Percentiles rank a stretch among this genome's conserved stretches.
Conservation (phyloP, 441 rosid species). For the Adansonia gregorii region DNA sequence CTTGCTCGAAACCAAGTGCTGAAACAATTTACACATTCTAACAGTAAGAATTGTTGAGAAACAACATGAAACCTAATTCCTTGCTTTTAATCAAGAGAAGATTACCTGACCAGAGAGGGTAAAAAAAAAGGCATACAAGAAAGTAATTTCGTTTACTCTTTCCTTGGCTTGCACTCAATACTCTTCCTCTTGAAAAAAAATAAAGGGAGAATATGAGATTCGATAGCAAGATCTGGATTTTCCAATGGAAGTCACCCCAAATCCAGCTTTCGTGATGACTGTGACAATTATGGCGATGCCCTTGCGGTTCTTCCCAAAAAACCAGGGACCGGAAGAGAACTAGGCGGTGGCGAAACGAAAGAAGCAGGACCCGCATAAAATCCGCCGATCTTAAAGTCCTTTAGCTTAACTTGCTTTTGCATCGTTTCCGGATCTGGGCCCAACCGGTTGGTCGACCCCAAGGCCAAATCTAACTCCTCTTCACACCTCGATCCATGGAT, state of each 20-base stretch:
- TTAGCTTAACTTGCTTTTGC: constrained; percentile 39
- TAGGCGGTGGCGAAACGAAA: constrained; percentile 60
- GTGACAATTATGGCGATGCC: constrained; percentile 22
- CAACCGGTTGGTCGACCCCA: constrained; percentile 49
- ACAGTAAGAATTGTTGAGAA: too few relatives aligned
- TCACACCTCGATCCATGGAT: not conserved
- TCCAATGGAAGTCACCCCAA: not conserved
- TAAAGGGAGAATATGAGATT: constrained; percentile 34
- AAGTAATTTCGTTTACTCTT: not conserved
- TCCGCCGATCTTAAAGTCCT: constrained; percentile 31
- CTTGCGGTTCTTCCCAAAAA: constrained; percentile 45
- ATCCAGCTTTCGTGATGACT: constrained; percentile 31
- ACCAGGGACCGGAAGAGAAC: constrained; percentile 60
- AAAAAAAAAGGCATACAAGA: too few relatives aligned
- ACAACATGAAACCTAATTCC: too few relatives aligned
- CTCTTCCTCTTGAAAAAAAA: constrained; percentile 43
- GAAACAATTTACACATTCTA: too few relatives aligned
- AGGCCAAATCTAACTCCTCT: constrained; percentile 34
- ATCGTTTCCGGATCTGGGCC: constrained; percentile 58
- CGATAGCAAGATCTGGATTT: not conserved
- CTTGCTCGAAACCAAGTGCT: too few relatives aligned
- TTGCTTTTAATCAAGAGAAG: too few relatives aligned
- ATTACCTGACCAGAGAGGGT: not conserved
- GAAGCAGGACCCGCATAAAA: constrained; percentile 44
- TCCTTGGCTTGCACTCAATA: constrained; percentile 19